Base-by-base conservation (phyloP, 2,329 filamentous ascomycete species). In the Aphanocladium album region DNA sequence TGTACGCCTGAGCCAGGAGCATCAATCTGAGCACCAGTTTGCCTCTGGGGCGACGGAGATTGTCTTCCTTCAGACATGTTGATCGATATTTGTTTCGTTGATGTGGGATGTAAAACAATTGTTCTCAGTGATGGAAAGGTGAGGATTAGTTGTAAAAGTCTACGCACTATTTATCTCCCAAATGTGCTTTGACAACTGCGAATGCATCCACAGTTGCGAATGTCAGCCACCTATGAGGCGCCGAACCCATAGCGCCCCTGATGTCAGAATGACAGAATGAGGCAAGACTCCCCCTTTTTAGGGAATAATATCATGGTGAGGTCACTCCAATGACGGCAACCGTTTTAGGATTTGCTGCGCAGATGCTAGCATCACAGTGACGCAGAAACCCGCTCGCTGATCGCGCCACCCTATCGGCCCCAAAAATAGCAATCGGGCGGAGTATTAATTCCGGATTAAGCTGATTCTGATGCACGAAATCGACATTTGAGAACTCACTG, bases 11-110 rank as follows among this genome's bases (percentile, higher is more conserved):
- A 9, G 8, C 57, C 49, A 1, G 49, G 49, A 7, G 57, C 19
- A 11, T 53, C 50, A 30, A 60, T 12, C 49, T 60, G 57, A 3
- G 49, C 57, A 19, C 57, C 57, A 7, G 49, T 46, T 19, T 60
- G 57, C n/a, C 41, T 47, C 19, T 54, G 2, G 2, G 57, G 57
- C 2, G 49, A 41, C 5, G 57, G 57, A 14, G 57, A 60, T 23
- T 60, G 14, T 60, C 49, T 46, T n/a, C 57, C 57, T 60, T 60
- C 39, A 39, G 57, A 43, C 57, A 60, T 60, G 12, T 14, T 43
- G 45, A n/a, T 19, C 9, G 2, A 30, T 27, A 9, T 33, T 50
- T 41, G 41, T n/a, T 39, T 25, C 3, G 4, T 17, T 27, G n/a
- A 3, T 5, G 45, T 35, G 39, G 12, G 5, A 7, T 19, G 54